Conservation (phyloP, 2,329 filamentous ascomycete genomes). For the Thermothelomyces thermophilus region DNA sequence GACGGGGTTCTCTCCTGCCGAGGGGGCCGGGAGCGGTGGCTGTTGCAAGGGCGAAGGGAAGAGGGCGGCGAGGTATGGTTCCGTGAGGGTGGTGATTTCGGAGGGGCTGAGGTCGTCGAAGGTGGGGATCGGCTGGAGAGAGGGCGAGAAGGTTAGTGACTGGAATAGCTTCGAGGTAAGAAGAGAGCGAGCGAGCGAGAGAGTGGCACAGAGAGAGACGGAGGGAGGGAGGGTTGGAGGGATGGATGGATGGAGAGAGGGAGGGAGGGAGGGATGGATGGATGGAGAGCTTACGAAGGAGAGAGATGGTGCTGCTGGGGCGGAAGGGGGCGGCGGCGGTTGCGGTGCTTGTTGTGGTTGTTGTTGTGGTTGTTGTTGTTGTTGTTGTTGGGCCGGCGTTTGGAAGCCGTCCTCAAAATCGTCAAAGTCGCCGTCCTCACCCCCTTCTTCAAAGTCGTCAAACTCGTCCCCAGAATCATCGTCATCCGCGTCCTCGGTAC, state of each 20-base stretch:
- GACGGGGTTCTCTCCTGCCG: constrained; percentile 51
- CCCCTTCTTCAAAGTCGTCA: constrained; percentile 57
- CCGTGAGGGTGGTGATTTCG: constrained; percentile 53
- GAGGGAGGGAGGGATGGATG: no score
- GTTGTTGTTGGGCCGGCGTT: constrained; percentile 4
- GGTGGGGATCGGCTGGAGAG: constrained; percentile 56
- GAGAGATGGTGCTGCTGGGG: constrained; percentile 27
- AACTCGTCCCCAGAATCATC: constrained; percentile 54
- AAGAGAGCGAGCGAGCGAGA: no score
- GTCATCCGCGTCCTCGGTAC: constrained; percentile 28
- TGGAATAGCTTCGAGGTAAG: neutral
- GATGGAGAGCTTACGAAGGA: constrained; percentile 28
- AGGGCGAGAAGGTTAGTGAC: constrained; percentile 10
- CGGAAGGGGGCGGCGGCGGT: constrained; percentile 20
- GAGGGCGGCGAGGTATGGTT: constrained; percentile 60
- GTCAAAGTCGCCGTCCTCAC: constrained; percentile 50
- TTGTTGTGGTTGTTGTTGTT: neutral
- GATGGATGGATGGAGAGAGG: no score
- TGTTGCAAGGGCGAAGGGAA: constrained; percentile 53
- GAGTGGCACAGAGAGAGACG: no score
- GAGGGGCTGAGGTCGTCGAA: constrained; percentile 56
- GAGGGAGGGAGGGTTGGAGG: no score
- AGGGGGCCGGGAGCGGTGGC: constrained; percentile 43
- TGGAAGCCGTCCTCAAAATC: constrained; percentile 71
- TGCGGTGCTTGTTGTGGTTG: constrained; percentile 13